phyloP scores from a whole-genome alignment of 2,329 filamentous ascomycete genomes.

The Diaporthe australafricana region DNA sequence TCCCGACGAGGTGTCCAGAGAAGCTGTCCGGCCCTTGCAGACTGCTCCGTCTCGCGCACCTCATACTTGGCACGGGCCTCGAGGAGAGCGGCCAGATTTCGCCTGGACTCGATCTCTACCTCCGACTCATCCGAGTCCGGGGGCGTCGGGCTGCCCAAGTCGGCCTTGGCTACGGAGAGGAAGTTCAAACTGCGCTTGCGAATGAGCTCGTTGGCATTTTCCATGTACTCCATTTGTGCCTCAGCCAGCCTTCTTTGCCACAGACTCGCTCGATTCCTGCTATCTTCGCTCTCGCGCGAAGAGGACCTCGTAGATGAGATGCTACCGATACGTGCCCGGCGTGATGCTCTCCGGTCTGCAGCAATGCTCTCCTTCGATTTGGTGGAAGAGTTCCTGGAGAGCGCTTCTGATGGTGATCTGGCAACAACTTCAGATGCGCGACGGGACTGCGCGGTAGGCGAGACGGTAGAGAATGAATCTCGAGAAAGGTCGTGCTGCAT shows the following conservation, averaged over 20 bases:
- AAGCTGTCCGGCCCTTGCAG: constrained; percentile 24
- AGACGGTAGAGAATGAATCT: constrained; percentile 60
- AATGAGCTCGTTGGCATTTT: constrained; percentile 52
- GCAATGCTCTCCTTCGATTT: constrained; percentile 42
- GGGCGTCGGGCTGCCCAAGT: constrained; percentile 64
- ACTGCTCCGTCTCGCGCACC: neutral
- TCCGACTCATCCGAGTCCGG: constrained; percentile 64
- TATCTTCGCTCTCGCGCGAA: constrained; percentile 44
- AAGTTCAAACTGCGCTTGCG: constrained; percentile 54
- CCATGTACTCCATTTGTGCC: constrained; percentile 58
- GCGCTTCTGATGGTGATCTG: constrained; percentile 3
- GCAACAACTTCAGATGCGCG: constrained; percentile 40
- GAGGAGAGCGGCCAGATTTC: constrained; percentile 37
- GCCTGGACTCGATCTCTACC: constrained; percentile 46
- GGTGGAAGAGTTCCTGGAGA: constrained; percentile 8
- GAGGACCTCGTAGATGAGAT: constrained; percentile 29
- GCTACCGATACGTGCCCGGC: constrained; percentile 51
- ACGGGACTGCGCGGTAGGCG: constrained; percentile 6
- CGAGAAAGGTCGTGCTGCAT: constrained; percentile 65
- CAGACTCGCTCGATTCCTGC: constrained; percentile 48
- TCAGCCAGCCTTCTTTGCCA: constrained; percentile 60
- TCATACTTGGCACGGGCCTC: constrained; percentile 33
- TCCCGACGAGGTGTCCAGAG: constrained; percentile 44
- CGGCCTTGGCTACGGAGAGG: constrained; percentile 51
- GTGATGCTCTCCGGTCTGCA: constrained; percentile 53